Evolutionary conservation across 108 stramenopile species (phyloP), one percentile per base, ranked within the genome.

Genomic region (Nannochloropsis gaditana): DNA sequence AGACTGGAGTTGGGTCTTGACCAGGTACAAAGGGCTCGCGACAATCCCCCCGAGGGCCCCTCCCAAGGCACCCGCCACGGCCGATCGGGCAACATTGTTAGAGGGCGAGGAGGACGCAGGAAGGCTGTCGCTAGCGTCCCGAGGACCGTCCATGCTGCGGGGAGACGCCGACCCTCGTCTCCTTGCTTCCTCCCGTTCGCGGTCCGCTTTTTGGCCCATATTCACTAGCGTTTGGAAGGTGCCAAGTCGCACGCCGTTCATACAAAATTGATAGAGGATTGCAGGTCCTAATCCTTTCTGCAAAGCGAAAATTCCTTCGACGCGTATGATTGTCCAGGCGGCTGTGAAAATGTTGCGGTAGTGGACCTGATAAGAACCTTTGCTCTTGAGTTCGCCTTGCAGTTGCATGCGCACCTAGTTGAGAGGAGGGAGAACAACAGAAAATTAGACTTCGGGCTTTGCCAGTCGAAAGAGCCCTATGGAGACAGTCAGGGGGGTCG

Each of bases 281-380:
- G 59, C 59, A n/a, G 59, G 59, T 73, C 59, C 59, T n/a, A 73
- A 73, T 73, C 59, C 59, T n/a, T 73, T 73, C n/a, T 73, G 59
- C n/a, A 73, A 3, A n/a, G 59, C 59, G 19, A 73, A 8, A 8
- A 73, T 73, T 15, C 59, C 59, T n/a, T 73, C 59, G 59, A 73
- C 3, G 19, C 59, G 59, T n/a, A 73, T 73, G 3, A 73, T 73
- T 4, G 59, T 73, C 59, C 59, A 73, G n/a, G 59, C 59, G 59
- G 59, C 59, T n/a, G 15, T 15, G 59, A 73, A n/a, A n/a, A 73
- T 2, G 59, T 73, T 73, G 8, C 59, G 59, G 59, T 73, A 73
- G 59, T 73, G 59, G 59, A 73, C 6, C n/a, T 73, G 59, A 8
- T 73, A 73, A n/a, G 59, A n/a, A n/a, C 59, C 59, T 73, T 73